These are phyloP conservation scores for Aspergillus nanangensis DNA, from an alignment of 495 filamentous ascomycete genomes.

Conservation along the genomic window DNA sequence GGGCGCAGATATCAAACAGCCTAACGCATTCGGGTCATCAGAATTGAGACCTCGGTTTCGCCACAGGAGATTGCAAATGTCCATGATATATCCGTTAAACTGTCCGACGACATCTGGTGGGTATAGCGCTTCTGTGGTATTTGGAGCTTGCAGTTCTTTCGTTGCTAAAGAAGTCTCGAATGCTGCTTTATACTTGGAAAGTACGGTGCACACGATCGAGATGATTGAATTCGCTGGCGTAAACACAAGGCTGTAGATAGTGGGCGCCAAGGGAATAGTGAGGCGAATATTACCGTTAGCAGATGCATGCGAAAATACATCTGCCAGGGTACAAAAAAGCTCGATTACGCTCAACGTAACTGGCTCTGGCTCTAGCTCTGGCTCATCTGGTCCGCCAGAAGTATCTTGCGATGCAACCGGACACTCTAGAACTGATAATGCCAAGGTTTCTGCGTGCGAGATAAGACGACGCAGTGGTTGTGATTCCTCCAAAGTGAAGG, in stretches of 20 bases:
- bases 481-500: conserved; percentile 25
- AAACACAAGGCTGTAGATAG: conserved; percentile 70
- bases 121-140: conserved; percentile 37
- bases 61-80: conserved; percentile 85
- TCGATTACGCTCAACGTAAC: conserved; percentile 47
- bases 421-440: conserved; percentile 56
- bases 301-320: conserved; percentile 50
- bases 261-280: conserved; percentile 59
- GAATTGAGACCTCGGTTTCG: conserved; percentile 67
- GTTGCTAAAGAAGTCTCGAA: conserved; percentile 63
- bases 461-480: conserved; percentile 44
- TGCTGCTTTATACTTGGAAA: conserved; percentile 64
- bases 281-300: conserved; percentile 52
- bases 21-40: conserved; percentile 65
- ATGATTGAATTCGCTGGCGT: conserved; percentile 55
- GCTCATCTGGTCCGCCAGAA: conserved; percentile 8
- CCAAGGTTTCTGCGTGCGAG: conserved; percentile 56
- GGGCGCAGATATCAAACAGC: conserved; percentile 58
- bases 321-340: conserved; percentile 61
- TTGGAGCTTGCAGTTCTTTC: conserved; percentile 21
- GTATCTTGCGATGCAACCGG: conserved; percentile 19
- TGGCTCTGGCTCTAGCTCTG: conserved; percentile 16
- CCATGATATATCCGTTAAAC: conserved; percentile 88
- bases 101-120: conserved; percentile 51
- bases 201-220: conserved; percentile 66